Conservation (phyloP, 768 basidiomycete species). For the Xerocomus spinulosus region DNA sequence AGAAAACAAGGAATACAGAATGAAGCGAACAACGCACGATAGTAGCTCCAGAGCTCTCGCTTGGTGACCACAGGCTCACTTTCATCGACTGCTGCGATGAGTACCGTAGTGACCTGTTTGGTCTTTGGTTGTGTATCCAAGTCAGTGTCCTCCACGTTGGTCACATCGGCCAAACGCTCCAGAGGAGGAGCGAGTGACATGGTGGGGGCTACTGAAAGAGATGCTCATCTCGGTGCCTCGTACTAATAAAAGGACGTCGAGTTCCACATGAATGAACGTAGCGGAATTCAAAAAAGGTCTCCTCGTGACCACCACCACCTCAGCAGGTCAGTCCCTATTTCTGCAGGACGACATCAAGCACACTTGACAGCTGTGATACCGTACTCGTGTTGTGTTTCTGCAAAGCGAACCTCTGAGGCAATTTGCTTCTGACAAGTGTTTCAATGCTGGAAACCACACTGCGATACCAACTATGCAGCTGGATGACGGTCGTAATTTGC, state of each 20-base stretch:
- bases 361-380: slow-evolving; percentile 16
- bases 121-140: too few relatives aligned
- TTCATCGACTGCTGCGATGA: slow-evolving; percentile 39
- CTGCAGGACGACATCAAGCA: slow-evolving; percentile 24
- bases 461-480: slow-evolving; percentile 9
- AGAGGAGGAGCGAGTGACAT: slow-evolving; percentile 12
- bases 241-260: too few relatives aligned
- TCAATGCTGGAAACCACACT: slow-evolving; percentile 17
- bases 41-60: slow-evolving; percentile 77
- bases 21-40: slow-evolving; percentile 37
- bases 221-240: not conserved
- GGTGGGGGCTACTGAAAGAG: not conserved
- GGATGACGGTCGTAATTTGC: slow-evolving; percentile 29
- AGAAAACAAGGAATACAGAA: not conserved
- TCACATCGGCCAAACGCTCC: slow-evolving; percentile 1
- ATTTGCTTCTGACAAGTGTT: slow-evolving; percentile 1
- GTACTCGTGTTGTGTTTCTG: slow-evolving; percentile 16
- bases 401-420: not conserved
- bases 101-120: too few relatives aligned
- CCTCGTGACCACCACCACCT: not conserved
- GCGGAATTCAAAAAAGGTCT: too few relatives aligned
- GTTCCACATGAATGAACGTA: too few relatives aligned
- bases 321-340: slow-evolving; percentile 5
- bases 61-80: slow-evolving; percentile 69
- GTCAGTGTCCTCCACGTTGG: slow-evolving; percentile 1